Evolutionary conservation across 2,329 filamentous ascomycete genomes (phyloP).

Genomic region (Ceratocystis cubensis): DNA sequence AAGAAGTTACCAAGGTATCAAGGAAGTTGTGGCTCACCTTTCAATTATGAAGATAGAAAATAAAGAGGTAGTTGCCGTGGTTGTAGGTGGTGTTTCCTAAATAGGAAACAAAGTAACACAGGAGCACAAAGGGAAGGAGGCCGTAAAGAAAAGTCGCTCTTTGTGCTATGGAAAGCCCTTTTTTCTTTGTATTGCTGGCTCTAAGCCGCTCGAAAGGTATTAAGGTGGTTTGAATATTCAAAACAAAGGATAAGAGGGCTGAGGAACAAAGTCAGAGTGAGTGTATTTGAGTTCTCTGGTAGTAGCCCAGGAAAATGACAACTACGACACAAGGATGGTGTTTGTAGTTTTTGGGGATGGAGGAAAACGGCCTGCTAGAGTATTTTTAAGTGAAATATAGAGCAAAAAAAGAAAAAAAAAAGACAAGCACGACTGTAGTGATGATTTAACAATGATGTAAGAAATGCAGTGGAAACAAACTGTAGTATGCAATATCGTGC

Average conservation of each 20-base stretch:
- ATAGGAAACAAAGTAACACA: neutral
- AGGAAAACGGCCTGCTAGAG: neutral
- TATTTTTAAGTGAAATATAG: too few relatives aligned
- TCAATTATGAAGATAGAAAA: neutral
- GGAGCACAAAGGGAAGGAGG: neutral
- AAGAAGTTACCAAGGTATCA: neutral
- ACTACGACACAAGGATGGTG: neutral
- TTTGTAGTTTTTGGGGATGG: neutral
- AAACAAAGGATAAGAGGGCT: neutral
- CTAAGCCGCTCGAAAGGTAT: neutral
- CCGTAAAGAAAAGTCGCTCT: neutral
- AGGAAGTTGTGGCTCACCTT: slow-evolving; percentile 6
- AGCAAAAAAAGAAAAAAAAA: neutral
- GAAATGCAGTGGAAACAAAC: too few relatives aligned
- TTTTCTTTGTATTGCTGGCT: neutral
- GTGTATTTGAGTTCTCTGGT: neutral
- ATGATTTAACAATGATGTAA: neutral
- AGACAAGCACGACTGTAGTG: neutral
- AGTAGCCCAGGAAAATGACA: neutral
- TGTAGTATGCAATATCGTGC: neutral
- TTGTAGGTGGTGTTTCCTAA: neutral
- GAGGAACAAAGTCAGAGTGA: neutral
- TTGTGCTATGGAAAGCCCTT: neutral
- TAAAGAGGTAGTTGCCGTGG: neutral
- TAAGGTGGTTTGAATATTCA: neutral